Percentiles rank a stretch among this genome's conserved stretches.
These are phyloP conservation scores for Podaxis sp. DNA, from an alignment of 768 basidiomycete species.

Conservation along the genomic window DNA sequence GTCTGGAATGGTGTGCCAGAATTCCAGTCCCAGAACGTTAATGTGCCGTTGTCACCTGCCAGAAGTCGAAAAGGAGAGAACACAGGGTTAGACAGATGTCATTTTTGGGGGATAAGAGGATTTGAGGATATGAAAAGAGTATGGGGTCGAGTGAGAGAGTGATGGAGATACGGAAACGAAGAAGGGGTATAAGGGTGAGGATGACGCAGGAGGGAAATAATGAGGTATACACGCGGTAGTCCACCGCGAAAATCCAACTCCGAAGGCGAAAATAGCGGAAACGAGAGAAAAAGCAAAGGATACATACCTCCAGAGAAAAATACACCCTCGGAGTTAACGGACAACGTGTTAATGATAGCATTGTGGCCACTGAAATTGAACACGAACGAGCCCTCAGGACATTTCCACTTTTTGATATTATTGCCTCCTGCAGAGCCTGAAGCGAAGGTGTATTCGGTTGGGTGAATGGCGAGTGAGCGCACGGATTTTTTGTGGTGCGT, in stretches of 20 bases:
- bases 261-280: constrained; percentile 1
- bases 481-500: constrained; percentile 99
- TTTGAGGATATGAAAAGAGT: constrained; percentile 1
- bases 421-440: constrained; percentile 97
- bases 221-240: neutral
- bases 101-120: neutral
- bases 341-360: constrained; percentile 94
- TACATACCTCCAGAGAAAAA: constrained; percentile 92
- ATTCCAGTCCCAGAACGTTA: constrained; percentile 93
- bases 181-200: neutral
- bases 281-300: constrained; percentile 1
- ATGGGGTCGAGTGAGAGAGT: constrained; percentile 6
- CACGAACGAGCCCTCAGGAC: constrained; percentile 93
- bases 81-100: constrained; percentile 2
- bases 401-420: constrained; percentile 99
- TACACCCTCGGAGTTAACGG: constrained; percentile 93
- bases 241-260: neutral
- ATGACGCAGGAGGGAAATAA: neutral
- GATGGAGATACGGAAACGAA: neutral
- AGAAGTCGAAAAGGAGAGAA: constrained; percentile 3
- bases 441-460: constrained; percentile 95
- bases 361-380: constrained; percentile 97
- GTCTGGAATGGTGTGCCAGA: constrained; percentile 96
- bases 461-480: constrained; percentile 90
- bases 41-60: constrained; percentile 86